phyloP scores from a whole-genome alignment of 331 rosid species.

The Prunus yedoensis region DNA sequence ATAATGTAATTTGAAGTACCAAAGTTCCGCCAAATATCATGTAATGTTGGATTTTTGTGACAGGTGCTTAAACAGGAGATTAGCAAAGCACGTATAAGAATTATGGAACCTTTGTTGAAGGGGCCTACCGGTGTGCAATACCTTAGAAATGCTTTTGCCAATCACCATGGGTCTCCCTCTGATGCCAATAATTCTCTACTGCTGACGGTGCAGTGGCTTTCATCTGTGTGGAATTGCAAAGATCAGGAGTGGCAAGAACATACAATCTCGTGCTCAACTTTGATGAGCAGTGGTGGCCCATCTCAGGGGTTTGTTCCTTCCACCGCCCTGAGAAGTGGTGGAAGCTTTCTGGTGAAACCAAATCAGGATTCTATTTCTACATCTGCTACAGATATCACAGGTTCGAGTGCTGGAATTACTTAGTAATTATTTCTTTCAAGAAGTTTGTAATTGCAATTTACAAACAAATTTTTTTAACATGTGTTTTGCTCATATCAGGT shows the following conservation, averaged over 20 bases:
- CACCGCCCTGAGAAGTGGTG: slow-evolving; percentile 76
- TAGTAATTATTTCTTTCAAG: neutral
- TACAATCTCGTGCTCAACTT: slow-evolving; percentile 33
- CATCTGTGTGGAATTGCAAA: slow-evolving; percentile 56
- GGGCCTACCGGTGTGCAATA: slow-evolving; percentile 93
- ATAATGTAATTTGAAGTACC: neutral
- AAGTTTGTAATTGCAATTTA: neutral
- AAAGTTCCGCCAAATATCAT: neutral
- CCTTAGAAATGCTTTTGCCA: slow-evolving; percentile 75
- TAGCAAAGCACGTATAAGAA: slow-evolving; percentile 77
- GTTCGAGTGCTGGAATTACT: slow-evolving; percentile 21
- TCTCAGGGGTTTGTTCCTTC: slow-evolving; percentile 67
- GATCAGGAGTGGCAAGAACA: slow-evolving; percentile 89
- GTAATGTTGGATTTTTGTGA: slow-evolving; percentile 9
- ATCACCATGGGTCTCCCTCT: slow-evolving; percentile 72
- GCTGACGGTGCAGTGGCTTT: slow-evolving; percentile 65
- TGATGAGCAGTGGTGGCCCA: slow-evolving; percentile 29
- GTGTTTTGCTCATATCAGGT: slow-evolving; percentile 34
- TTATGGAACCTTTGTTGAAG: slow-evolving; percentile 74
- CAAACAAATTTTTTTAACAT: neutral
- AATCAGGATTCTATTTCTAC: slow-evolving; percentile 32
- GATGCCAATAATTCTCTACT: slow-evolving; percentile 60
- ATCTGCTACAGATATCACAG: slow-evolving; percentile 40
- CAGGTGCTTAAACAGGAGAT: slow-evolving; percentile 91
- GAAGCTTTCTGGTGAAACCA: slow-evolving; percentile 47